Base-by-base conservation (phyloP, 177 flowering plant genomes). In the Vitis hybrid region DNA sequence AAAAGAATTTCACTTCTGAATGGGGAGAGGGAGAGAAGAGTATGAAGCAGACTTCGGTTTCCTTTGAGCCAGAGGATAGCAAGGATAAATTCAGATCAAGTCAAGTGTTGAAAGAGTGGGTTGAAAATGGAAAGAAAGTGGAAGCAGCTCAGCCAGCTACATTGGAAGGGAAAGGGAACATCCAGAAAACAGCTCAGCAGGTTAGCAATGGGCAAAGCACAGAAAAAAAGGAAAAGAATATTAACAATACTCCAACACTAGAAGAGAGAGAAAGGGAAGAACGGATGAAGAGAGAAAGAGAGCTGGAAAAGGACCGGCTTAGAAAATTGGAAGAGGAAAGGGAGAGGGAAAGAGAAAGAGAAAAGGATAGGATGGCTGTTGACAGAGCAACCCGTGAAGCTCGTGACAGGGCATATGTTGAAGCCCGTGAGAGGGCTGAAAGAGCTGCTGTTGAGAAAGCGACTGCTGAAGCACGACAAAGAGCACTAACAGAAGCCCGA, bases 371-470 rank as follows among this genome's bases (percentile, higher is more conserved):
- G 63, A 76, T 80, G 78, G 89, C 82, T 73, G 86, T 88, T 58
- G 90, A 87, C 75, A 79, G 85, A 75, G 89, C 80, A 58, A 81
- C 84, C 0, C 84, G 80, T 66, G 95, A 91, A 83, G 89, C 87
- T 71, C 91, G 92, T 72, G 91, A 89, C 71, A 84, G 86, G 68
- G 90, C 85, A 69, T 79, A 74, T 77, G 81, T 78, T 55, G 98
- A 91, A 75, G 84, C 86, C 41, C 82, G 86, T 61, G 97, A 90
- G 63, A 86, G 87, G 84, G 92, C 89, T 56, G 93, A 86, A 74
- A 84, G 88, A 74, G 87, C 89, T 73, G 89, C 91, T 67, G 80
- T 84, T 71, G 95, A 88, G 73, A 87, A 79, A 76, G 91, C 82
- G 30, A 81, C 84, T 71, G 82, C 84, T 65, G 94, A 87, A 81